Conservation (phyloP, 176 grass and related monocot species). For the Alloteropsis semialata region DNA sequence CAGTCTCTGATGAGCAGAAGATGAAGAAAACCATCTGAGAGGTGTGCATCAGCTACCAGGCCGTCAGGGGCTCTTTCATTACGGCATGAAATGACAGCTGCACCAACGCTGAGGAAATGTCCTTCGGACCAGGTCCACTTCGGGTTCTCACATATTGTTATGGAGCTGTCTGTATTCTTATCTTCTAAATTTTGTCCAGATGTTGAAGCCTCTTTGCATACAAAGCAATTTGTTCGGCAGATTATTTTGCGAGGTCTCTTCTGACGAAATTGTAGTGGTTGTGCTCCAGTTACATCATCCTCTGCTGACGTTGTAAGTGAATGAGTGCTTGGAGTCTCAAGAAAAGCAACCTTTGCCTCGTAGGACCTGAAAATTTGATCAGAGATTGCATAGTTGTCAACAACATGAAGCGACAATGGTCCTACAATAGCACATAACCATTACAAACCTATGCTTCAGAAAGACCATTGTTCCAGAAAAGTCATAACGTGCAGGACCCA, state of each 20-base stretch:
- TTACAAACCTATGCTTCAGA: constrained; percentile 82
- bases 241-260: constrained; percentile 45
- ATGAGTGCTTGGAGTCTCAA: constrained; percentile 35
- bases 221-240: constrained; percentile 60
- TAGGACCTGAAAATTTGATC: constrained; percentile 63
- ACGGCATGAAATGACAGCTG: constrained; percentile 87
- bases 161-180: constrained; percentile 2
- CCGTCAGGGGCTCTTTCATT: constrained; percentile 94
- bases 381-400: constrained; percentile 1
- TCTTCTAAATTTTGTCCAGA: constrained; percentile 40
- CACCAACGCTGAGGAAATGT: constrained; percentile 79
- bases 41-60: constrained; percentile 84
- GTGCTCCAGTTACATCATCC: constrained; percentile 28
- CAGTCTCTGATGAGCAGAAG: constrained; percentile 92
- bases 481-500: constrained; percentile 92
- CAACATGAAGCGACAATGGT: background rate
- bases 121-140: constrained; percentile 74
- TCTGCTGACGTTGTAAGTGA: constrained; percentile 13
- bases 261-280: constrained; percentile 30
- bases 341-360: constrained; percentile 76
- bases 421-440: background rate
- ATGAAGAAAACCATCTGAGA: constrained; percentile 94
- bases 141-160: constrained; percentile 36
- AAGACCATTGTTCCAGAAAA: constrained; percentile 96
- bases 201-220: constrained; percentile 53